A percentile compares a stretch with the other conserved stretches of the same genome.
Evolutionary conservation across 345 rosid genomes (phyloP).

Genomic region (Citrus cavaleriei): DNA sequence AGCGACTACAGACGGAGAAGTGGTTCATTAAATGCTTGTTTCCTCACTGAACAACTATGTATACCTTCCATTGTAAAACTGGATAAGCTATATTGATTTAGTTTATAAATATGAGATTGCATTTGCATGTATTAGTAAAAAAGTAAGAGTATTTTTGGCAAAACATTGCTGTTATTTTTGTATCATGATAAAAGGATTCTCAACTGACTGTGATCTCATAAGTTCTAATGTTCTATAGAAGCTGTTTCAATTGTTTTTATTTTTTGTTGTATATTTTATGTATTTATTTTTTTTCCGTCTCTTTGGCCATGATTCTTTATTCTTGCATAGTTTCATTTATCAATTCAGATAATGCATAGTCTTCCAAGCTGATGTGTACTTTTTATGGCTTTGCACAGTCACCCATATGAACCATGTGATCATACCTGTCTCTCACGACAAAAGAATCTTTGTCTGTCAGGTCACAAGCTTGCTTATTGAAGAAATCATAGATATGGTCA

Average conservation of each 20-base stretch:
- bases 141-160: neutral
- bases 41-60: neutral
- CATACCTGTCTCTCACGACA: constrained; percentile 1
- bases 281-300: neutral
- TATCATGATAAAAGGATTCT: neutral
- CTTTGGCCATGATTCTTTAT: neutral
- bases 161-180: neutral
- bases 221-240: neutral
- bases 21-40: neutral
- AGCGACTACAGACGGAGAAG: neutral
- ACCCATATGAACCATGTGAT: constrained; percentile 5
- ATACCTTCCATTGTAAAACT: neutral
- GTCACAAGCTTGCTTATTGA: neutral
- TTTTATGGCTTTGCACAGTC: neutral
- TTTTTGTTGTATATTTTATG: no score
- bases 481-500: neutral
- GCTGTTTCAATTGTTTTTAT: neutral
- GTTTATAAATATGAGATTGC: constrained; percentile 1
- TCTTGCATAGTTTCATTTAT: neutral
- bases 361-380: neutral
- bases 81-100: neutral
- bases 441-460: constrained; percentile 11
- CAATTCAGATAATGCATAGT: neutral
- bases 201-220: neutral
- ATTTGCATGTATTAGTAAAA: neutral